Percentiles rank a stretch among this genome's conserved stretches.
Evolutionary conservation across 441 rosid species (phyloP).

Genomic region (Adansonia madagascariensis): DNA sequence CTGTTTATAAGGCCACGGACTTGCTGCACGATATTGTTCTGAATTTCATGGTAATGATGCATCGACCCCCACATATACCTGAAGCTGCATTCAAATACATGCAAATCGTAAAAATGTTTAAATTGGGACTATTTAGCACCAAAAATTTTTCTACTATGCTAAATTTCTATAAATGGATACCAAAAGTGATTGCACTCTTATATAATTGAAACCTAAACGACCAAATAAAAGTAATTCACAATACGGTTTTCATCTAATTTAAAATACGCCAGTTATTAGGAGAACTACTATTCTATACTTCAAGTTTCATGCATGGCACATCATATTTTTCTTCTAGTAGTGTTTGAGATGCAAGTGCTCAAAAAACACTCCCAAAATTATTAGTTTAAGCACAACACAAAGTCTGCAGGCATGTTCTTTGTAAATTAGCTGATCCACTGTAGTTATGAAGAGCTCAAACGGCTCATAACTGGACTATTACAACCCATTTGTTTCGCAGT

Average conservation of each 20-base stretch:
- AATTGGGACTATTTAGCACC: not conserved
- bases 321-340: not conserved
- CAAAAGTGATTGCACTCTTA: not conserved
- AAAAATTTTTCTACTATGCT: not conserved
- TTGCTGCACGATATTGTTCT: slow-evolving; percentile 83
- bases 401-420: not conserved
- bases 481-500: not conserved
- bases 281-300: not conserved
- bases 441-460: not conserved
- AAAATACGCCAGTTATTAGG: not conserved
- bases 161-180: not conserved
- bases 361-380: not conserved
- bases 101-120: slow-evolving; percentile 3
- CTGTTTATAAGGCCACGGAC: slow-evolving; percentile 84
- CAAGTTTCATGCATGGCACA: not conserved
- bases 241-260: not conserved
- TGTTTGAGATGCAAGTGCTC: not conserved
- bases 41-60: slow-evolving; percentile 84
- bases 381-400: slow-evolving; percentile 3
- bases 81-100: slow-evolving; percentile 50
- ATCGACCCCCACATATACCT: slow-evolving; percentile 97
- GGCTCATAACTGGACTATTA: not conserved
- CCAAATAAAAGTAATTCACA: not conserved
- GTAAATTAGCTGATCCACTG: not conserved
- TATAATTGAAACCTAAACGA: not conserved